These are phyloP conservation scores for Tanacetum coccineum DNA, from an alignment of 129 eudicot species.

Conservation along the genomic window DNA sequence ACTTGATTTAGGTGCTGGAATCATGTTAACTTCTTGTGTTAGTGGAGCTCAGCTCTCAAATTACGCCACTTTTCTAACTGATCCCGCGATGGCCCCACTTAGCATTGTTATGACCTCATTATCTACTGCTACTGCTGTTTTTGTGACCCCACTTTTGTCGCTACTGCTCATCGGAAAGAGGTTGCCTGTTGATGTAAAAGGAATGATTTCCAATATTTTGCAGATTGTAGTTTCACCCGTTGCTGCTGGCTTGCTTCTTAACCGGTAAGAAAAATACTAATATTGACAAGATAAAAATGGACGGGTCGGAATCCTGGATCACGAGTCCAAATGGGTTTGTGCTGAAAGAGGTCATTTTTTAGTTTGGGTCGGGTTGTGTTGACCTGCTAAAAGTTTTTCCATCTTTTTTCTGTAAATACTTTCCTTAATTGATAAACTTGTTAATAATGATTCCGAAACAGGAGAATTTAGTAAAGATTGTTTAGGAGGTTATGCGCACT, in stretches of 20 bases:
- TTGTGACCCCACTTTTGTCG: conserved; percentile 81
- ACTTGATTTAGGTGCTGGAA: conserved; percentile 78
- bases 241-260: conserved; percentile 84
- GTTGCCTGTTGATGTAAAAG: conserved; percentile 92
- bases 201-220: conserved; percentile 85
- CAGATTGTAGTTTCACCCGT: conserved; percentile 94
- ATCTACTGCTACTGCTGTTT: conserved; percentile 87
- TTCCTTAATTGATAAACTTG: background rate
- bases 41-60: conserved; percentile 99
- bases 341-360: background rate
- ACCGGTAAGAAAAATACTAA: conserved; percentile 44
- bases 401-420: background rate
- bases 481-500: background rate
- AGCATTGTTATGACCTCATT: conserved; percentile 98
- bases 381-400: background rate
- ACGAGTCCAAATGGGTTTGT: background rate
- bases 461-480: background rate
- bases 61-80: conserved; percentile 89
- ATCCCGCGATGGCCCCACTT: conserved; percentile 89
- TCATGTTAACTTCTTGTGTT: conserved; percentile 88
- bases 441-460: background rate
- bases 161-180: conserved; percentile 83
- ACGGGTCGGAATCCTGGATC: background rate
- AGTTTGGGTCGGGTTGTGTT: background rate
- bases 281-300: background rate